A percentile compares a stretch with the other conserved stretches of the same genome.
Conservation (phyloP, 2,329 filamentous ascomycete species). For the Elsinoe ampelina region DNA sequence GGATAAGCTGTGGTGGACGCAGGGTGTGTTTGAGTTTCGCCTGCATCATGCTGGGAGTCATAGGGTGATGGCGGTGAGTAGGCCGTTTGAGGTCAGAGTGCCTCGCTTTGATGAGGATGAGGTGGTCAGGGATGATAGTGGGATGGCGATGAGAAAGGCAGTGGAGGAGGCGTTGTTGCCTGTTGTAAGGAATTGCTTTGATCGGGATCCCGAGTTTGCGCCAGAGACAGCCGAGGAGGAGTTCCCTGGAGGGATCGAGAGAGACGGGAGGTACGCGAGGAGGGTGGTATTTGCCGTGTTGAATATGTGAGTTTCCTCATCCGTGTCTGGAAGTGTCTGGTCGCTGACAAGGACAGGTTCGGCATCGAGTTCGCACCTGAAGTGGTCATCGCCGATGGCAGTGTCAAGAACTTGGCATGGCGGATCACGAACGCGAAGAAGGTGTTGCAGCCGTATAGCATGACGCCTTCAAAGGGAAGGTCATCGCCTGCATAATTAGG, state of each 20-base stretch:
- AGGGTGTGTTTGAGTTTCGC: slow-evolving; percentile 91
- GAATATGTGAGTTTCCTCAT: slow-evolving; percentile 59
- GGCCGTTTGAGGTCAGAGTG: slow-evolving; percentile 86
- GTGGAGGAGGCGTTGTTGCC: slow-evolving; percentile 73
- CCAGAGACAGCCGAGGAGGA: slow-evolving; percentile 68
- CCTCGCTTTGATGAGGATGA: slow-evolving; percentile 68
- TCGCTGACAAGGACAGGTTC: slow-evolving; percentile 43
- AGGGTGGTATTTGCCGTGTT: slow-evolving; percentile 88
- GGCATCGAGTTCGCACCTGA: slow-evolving; percentile 90
- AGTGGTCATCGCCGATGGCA: slow-evolving; percentile 86
- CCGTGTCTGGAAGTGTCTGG: not conserved
- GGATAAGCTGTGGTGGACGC: slow-evolving; percentile 95
- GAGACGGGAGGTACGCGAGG: slow-evolving; percentile 80
- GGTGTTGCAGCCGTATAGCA: slow-evolving; percentile 58
- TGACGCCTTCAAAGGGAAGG: slow-evolving; percentile 34
- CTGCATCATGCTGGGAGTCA: slow-evolving; percentile 93
- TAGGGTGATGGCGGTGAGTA: slow-evolving; percentile 86
- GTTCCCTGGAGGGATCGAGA: slow-evolving; percentile 76
- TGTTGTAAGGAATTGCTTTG: slow-evolving; percentile 83
- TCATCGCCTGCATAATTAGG: slow-evolving; percentile 19
- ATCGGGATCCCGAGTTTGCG: slow-evolving; percentile 83
- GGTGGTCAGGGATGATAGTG: slow-evolving; percentile 50
- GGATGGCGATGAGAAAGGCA: slow-evolving; percentile 51
- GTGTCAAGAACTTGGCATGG: slow-evolving; percentile 84
- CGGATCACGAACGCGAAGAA: slow-evolving; percentile 92